A percentile compares a stretch with the other conserved stretches of the same genome.
These are phyloP conservation scores for Blastobotrys parvus DNA, from an alignment of 805 yeast species.

Conservation along the genomic window DNA sequence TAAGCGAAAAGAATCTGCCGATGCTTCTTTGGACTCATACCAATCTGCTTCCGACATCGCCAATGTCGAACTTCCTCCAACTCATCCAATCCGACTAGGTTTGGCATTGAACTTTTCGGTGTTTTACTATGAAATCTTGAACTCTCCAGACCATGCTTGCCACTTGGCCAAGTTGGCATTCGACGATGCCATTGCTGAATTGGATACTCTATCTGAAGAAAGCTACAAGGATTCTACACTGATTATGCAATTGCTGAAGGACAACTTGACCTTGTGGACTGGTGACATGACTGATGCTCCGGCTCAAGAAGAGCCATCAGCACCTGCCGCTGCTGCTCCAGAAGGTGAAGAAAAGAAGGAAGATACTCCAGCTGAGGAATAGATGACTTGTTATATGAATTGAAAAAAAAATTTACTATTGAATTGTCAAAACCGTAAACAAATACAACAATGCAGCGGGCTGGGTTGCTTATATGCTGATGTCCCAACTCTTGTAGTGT, in stretches of 20 bases:
- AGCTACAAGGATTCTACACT: slow-evolving; percentile 97
- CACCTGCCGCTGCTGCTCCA: slow-evolving; percentile 12
- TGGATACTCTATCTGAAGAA: slow-evolving; percentile 95
- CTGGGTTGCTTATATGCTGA: no score
- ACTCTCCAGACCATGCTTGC: slow-evolving; percentile 98
- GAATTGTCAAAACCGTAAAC: no score
- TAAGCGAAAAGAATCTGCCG: slow-evolving; percentile 87
- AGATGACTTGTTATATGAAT: neutral
- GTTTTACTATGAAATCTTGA: slow-evolving; percentile 95
- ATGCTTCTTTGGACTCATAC: slow-evolving; percentile 87
- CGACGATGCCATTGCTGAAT: slow-evolving; percentile 98
- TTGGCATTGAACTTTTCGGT: slow-evolving; percentile 96
- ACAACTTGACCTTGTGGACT: slow-evolving; percentile 92
- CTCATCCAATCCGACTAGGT: slow-evolving; percentile 97
- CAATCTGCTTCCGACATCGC: slow-evolving; percentile 95
- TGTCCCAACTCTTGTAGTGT: no score
- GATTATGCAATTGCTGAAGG: slow-evolving; percentile 98
- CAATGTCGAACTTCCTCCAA: slow-evolving; percentile 92
- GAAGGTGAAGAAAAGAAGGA: slow-evolving; percentile 7
- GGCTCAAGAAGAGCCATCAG: slow-evolving; percentile 15
- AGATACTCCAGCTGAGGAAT: slow-evolving; percentile 7
- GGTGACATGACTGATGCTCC: slow-evolving; percentile 23
- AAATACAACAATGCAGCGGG: no score
- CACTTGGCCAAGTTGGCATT: slow-evolving; percentile 98
- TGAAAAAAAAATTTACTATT: no score